A percentile compares a stretch with the other conserved stretches of the same genome.
These are phyloP conservation scores for Amanita muscaria DNA, from an alignment of 768 basidiomycete species.

Conservation along the genomic window DNA sequence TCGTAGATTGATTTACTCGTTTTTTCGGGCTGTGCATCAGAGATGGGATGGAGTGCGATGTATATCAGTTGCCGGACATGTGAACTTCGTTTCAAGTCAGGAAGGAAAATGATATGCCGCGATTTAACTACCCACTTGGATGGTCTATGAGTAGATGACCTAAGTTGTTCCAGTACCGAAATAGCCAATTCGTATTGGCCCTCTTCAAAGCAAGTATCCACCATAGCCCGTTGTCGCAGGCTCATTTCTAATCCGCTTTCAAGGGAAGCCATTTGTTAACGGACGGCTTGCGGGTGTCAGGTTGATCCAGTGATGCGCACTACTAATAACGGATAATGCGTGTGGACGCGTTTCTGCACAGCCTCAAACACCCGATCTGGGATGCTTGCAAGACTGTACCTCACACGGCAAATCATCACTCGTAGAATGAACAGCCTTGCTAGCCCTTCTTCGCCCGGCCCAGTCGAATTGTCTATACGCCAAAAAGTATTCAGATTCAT, in stretches of 20 bases:
- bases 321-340: too few species aligned
- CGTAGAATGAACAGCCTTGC: conserved; percentile 4
- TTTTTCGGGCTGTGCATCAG: conserved; percentile 16
- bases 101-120: neutral
- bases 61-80: conserved; percentile 64
- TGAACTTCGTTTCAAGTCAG: conserved; percentile 27
- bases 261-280: neutral
- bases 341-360: too few species aligned
- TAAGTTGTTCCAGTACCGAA: conserved; percentile 50
- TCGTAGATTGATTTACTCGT: conserved; percentile 21
- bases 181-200: conserved; percentile 68
- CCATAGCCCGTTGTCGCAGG: conserved; percentile 22
- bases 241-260: conserved; percentile 3
- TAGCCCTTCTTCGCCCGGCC: conserved; percentile 25
- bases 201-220: conserved; percentile 72
- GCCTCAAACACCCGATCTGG: too few species aligned
- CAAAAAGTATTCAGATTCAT: conserved; percentile 36
- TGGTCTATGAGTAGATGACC: conserved; percentile 48
- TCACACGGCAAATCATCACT: neutral
- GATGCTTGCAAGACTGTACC: too few species aligned
- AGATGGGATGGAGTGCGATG: conserved; percentile 53
- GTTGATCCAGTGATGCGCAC: too few species aligned
- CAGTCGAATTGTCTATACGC: conserved; percentile 51
- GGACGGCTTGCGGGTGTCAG: neutral
- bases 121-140: conserved; percentile 38